phyloP scores from a whole-genome alignment of 2,329 filamentous ascomycete genomes.

The Aspergillus neotritici region DNA sequence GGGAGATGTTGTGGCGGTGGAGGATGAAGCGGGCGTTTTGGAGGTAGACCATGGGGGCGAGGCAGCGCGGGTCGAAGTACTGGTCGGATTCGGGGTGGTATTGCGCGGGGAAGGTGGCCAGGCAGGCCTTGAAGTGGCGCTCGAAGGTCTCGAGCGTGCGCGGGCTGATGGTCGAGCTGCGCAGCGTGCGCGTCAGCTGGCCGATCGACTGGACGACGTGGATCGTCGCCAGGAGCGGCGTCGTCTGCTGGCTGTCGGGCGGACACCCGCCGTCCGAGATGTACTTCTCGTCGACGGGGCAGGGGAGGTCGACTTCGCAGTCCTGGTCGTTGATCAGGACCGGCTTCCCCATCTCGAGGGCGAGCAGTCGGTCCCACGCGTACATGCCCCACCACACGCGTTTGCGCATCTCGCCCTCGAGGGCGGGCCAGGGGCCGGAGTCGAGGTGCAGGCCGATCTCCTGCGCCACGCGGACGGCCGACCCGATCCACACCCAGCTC shows the following conservation, averaged over 20 bases:
- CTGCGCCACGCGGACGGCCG: constrained; percentile 72
- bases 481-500: constrained; percentile 80
- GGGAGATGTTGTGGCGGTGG: constrained; percentile 81
- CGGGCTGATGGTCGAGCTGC: constrained; percentile 59
- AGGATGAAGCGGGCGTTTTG: constrained; percentile 79
- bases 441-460: constrained; percentile 77
- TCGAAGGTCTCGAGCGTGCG: constrained; percentile 73
- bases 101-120: constrained; percentile 67
- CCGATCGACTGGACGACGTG: constrained; percentile 75
- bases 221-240: constrained; percentile 71
- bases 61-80: constrained; percentile 65
- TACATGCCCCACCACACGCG: constrained; percentile 94
- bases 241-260: constrained; percentile 50
- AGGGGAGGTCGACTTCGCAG: constrained; percentile 76
- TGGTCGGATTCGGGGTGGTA: constrained; percentile 64
- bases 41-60: constrained; percentile 71
- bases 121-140: constrained; percentile 68
- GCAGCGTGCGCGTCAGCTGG: constrained; percentile 64
- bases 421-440: constrained; percentile 62
- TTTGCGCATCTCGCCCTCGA: constrained; percentile 80
- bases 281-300: constrained; percentile 69
- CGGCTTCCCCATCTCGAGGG: constrained; percentile 74
- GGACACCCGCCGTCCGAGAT: constrained; percentile 47
- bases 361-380: constrained; percentile 72
- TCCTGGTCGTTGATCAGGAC: constrained; percentile 80